phyloP scores from a whole-genome alignment of 495 filamentous ascomycete species.

The Lasiosphaeria ovina region DNA sequence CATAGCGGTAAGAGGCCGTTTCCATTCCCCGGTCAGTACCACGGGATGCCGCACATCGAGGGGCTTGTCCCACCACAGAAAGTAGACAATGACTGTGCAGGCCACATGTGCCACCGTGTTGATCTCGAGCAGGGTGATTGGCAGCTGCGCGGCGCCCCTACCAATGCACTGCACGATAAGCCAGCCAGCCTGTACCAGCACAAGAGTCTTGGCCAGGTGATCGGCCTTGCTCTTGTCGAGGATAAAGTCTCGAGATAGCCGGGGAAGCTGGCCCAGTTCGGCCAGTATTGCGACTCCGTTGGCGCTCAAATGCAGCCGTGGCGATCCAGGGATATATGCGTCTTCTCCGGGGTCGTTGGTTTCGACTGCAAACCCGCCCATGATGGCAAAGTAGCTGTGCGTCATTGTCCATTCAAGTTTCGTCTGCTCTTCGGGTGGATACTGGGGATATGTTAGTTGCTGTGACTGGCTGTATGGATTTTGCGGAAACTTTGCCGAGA shows the following conservation, averaged over 20 bases:
- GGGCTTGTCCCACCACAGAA: constrained; percentile 21
- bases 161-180: constrained; percentile 33
- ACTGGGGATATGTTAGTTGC: too few relatives aligned
- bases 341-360: neutral
- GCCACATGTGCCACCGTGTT: constrained; percentile 38
- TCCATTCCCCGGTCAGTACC: neutral
- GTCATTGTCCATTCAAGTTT: constrained; percentile 8
- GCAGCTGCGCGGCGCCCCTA: constrained; percentile 14
- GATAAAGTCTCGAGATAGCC: constrained; percentile 1
- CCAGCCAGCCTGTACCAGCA: constrained; percentile 25
- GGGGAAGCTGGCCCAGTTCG: neutral
- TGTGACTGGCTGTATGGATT: too few relatives aligned
- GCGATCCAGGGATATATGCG: constrained; percentile 1
- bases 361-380: constrained; percentile 13
- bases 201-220: constrained; percentile 8
- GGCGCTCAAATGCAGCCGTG: neutral
- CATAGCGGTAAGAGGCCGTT: neutral
- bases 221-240: constrained; percentile 20
- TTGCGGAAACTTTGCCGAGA: too few relatives aligned
- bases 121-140: constrained; percentile 35
- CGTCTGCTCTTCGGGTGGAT: neutral
- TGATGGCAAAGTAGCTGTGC: constrained; percentile 11
- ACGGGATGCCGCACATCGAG: constrained; percentile 8
- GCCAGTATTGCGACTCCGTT: neutral
- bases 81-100: constrained; percentile 36